Evolutionary conservation across 345 rosid genomes (phyloP).

Genomic region (Angophora floribunda): DNA sequence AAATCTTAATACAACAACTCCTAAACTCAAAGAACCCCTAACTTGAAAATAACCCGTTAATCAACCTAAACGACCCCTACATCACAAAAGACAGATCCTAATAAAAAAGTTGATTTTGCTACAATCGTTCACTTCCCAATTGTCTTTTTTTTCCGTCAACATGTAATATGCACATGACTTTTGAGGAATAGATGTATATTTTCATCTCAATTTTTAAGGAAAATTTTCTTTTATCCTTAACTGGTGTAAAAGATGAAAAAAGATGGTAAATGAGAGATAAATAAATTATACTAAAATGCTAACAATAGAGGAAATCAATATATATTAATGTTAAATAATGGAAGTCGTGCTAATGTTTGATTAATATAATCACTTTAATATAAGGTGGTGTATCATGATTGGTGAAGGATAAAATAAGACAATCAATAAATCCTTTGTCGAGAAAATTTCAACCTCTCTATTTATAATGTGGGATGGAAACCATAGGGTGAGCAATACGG

Average conservation of each 20-base stretch:
- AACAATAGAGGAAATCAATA: background rate
- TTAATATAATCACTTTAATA: too few species aligned
- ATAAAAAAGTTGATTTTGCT: background rate
- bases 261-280: background rate
- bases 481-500: too few species aligned
- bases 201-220: background rate
- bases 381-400: too few species aligned
- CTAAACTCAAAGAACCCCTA: background rate
- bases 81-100: too few species aligned
- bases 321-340: background rate
- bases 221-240: background rate
- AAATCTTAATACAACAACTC: background rate
- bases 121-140: background rate
- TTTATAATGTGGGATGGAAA: too few species aligned
- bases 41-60: background rate
- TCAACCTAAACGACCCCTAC: background rate
- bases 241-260: background rate
- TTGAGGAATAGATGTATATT: background rate
- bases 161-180: background rate
- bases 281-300: background rate
- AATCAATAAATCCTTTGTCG: too few species aligned
- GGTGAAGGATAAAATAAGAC: too few species aligned
- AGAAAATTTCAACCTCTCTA: too few species aligned
- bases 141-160: too few species aligned
- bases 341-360: background rate